These are phyloP conservation scores for Salix purpurea DNA, from an alignment of 345 rosid species.

Conservation along the genomic window DNA sequence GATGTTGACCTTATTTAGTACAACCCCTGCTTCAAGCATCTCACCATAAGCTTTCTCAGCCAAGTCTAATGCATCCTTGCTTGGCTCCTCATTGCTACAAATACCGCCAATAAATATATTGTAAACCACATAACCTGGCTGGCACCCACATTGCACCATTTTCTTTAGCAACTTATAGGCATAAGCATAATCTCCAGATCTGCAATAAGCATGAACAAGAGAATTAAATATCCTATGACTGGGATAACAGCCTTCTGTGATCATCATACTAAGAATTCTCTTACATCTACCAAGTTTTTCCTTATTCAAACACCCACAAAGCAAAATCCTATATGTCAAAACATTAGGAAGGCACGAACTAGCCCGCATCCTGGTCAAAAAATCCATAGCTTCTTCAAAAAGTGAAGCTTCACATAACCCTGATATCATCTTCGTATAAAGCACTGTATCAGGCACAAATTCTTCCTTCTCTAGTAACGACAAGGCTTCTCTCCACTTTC, in stretches of 20 bases:
- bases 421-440: conserved; percentile 79
- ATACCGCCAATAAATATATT: conserved; percentile 88
- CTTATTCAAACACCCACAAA: conserved; percentile 76
- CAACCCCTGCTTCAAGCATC: conserved; percentile 70
- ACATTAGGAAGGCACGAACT: conserved; percentile 79
- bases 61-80: conserved; percentile 48
- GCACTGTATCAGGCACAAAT: conserved; percentile 58
- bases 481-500: conserved; percentile 83
- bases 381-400: conserved; percentile 93
- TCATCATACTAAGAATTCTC: conserved; percentile 88
- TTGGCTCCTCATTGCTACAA: conserved; percentile 64
- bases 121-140: conserved; percentile 82
- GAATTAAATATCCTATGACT: conserved; percentile 72
- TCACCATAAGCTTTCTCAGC: conserved; percentile 76
- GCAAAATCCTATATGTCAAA: conserved; percentile 77
- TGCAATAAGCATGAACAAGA: conserved; percentile 82
- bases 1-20: conserved; percentile 78
- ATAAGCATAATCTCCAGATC: conserved; percentile 62
- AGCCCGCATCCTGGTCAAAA: conserved; percentile 81
- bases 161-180: conserved; percentile 76
- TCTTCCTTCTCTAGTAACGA: conserved; percentile 63
- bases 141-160: conserved; percentile 64
- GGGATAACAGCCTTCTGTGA: conserved; percentile 91
- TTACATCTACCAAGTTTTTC: conserved; percentile 85
- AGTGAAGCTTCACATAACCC: conserved; percentile 92